phyloP scores from a whole-genome alignment of 805 yeast species.

The Saccharomycopsis schoenii region DNA sequence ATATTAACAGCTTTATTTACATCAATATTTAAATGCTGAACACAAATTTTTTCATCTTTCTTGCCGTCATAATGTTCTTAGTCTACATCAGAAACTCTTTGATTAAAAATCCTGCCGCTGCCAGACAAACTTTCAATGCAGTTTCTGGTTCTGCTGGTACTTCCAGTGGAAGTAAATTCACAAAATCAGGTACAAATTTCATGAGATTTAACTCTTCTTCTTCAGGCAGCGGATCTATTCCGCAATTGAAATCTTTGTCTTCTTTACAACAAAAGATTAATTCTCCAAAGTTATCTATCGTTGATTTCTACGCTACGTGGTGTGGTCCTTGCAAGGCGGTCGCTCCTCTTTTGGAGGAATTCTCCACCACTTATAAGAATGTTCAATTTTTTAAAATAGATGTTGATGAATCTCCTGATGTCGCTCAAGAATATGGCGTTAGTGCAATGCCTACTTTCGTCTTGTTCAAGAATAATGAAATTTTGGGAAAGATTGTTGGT shows the following conservation, averaged over 20 bases:
- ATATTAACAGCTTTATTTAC: neutral
- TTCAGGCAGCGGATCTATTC: neutral
- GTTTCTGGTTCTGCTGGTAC: too few species aligned
- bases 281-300: constrained; percentile 36
- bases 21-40: neutral
- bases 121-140: neutral
- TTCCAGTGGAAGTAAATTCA: too few species aligned
- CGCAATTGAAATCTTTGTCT: constrained; percentile 1
- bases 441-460: constrained; percentile 73
- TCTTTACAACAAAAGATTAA: constrained; percentile 6
- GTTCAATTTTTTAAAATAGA: constrained; percentile 62
- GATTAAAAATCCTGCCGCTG: neutral
- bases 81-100: neutral
- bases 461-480: constrained; percentile 49
- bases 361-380: constrained; percentile 30
- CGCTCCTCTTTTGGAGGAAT: constrained; percentile 43
- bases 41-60: neutral
- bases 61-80: neutral
- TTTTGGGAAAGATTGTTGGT: constrained; percentile 51
- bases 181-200: too few species aligned
- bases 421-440: constrained; percentile 52
- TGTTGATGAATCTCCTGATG: constrained; percentile 51
- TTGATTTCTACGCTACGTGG: constrained; percentile 67
- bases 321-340: constrained; percentile 75
- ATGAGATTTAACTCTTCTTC: neutral